Percentiles rank a stretch among this genome's conserved stretches.
phyloP scores from a whole-genome alignment of 2,329 filamentous ascomycete species.

The Seiridium unicorne region DNA sequence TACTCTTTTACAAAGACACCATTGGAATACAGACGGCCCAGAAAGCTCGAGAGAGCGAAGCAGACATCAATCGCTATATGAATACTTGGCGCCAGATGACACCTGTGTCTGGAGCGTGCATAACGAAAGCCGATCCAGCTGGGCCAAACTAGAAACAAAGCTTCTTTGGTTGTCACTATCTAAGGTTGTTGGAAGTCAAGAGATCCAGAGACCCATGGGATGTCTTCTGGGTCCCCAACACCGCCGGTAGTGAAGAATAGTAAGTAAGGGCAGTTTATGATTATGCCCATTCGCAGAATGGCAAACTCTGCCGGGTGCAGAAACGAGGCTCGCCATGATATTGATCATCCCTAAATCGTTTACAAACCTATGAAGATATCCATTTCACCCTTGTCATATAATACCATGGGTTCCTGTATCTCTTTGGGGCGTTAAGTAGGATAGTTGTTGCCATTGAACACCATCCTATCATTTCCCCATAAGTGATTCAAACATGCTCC shows the following conservation, averaged over 20 bases:
- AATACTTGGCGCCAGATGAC: neutral
- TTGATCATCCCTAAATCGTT: no score
- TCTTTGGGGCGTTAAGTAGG: no score
- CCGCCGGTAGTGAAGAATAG: conserved; percentile 15
- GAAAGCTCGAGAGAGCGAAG: neutral
- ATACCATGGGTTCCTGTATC: no score
- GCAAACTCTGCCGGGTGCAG: neutral
- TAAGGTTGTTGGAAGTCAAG: conserved; percentile 8
- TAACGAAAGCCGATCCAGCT: neutral
- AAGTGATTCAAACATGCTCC: no score
- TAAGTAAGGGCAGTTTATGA: conserved; percentile 8
- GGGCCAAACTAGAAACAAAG: conserved; percentile 1
- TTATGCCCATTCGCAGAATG: neutral
- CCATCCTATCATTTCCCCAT: no score
- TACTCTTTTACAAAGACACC: conserved; percentile 2
- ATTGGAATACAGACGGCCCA: neutral
- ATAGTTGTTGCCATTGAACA: no score
- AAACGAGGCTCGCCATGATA: no score
- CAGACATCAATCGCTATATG: neutral
- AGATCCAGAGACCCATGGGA: conserved; percentile 12
- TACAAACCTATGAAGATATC: no score
- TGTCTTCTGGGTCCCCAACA: conserved; percentile 14
- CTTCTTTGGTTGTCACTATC: conserved; percentile 7
- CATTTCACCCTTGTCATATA: no score
- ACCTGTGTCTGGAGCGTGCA: neutral